Conservation (phyloP, 345 rosid genomes). For the Citrus reticulata region DNA sequence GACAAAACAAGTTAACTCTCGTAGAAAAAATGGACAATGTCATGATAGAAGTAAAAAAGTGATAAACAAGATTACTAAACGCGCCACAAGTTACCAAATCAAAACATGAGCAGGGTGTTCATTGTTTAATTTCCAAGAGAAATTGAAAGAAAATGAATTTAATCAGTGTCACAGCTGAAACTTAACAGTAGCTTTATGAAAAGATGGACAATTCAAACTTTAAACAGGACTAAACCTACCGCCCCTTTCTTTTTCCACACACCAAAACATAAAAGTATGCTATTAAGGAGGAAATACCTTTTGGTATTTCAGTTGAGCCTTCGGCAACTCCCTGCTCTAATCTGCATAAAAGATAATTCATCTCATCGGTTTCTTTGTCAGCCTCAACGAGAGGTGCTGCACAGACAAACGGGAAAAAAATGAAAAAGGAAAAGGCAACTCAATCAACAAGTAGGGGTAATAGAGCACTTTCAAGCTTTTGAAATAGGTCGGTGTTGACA, state of each 20-base stretch:
- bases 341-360: conserved; percentile 67
- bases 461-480: not conserved
- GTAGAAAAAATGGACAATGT: not conserved
- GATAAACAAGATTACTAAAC: not conserved
- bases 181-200: not conserved
- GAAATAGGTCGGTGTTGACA: not conserved
- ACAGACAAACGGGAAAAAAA: not conserved
- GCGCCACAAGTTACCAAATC: not conserved
- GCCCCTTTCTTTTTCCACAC: not conserved
- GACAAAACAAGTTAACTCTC: not conserved
- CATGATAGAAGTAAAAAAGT: not conserved
- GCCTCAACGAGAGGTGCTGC: conserved; percentile 86
- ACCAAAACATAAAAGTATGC: not conserved
- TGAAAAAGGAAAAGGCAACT: not conserved
- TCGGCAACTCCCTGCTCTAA: conserved; percentile 83
- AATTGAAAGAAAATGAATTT: not conserved
- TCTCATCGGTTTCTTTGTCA: conserved; percentile 74
- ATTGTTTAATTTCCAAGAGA: not conserved
- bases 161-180: not conserved
- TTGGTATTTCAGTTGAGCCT: conserved; percentile 84
- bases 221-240: no score
- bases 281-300: conserved; percentile 39
- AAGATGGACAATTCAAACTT: not conserved
- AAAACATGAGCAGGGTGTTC: not conserved
- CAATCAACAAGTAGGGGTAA: conserved; percentile 5